These are phyloP conservation scores for Pseudocercospora crystallina DNA, from an alignment of 2,329 filamentous ascomycete species.

Conservation along the genomic window DNA sequence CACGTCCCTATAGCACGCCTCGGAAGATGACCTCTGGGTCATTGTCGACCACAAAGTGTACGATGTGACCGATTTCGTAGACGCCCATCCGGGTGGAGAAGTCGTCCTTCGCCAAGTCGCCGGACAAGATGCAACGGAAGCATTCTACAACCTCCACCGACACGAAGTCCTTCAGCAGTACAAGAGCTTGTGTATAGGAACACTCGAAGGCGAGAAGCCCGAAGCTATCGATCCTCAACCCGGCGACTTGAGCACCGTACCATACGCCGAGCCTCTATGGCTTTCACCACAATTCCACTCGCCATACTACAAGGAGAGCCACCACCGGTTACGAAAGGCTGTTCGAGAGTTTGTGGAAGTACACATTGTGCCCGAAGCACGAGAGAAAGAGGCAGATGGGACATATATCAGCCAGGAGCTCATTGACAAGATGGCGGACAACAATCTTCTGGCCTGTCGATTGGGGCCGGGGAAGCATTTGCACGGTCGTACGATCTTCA, in stretches of 20 bases:
- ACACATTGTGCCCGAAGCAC: slow-evolving; percentile 68
- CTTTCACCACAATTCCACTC: slow-evolving; percentile 72
- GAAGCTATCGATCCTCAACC: slow-evolving; percentile 68
- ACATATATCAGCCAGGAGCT: slow-evolving; percentile 67
- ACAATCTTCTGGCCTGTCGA: slow-evolving; percentile 76
- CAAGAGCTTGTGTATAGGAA: slow-evolving; percentile 71
- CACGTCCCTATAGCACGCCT: slow-evolving; percentile 58
- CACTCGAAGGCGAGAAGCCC: slow-evolving; percentile 70
- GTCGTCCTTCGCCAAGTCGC: slow-evolving; percentile 78
- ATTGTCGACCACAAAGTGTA: slow-evolving; percentile 87
- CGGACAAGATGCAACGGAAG: slow-evolving; percentile 75
- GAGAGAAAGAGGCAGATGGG: slow-evolving; percentile 72
- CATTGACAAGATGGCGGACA: slow-evolving; percentile 75
- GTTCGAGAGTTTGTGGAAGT: slow-evolving; percentile 71
- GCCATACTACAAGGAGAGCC: slow-evolving; percentile 78
- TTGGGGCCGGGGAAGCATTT: slow-evolving; percentile 81
- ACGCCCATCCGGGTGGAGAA: slow-evolving; percentile 80
- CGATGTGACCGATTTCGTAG: slow-evolving; percentile 79
- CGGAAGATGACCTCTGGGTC: slow-evolving; percentile 74
- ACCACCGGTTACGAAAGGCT: slow-evolving; percentile 66
- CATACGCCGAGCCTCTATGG: slow-evolving; percentile 85
- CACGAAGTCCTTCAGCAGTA: slow-evolving; percentile 88
- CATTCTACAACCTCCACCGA: slow-evolving; percentile 89
- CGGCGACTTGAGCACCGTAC: slow-evolving; percentile 73
- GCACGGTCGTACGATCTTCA: slow-evolving; percentile 66